A percentile compares a stretch with the other conserved stretches of the same genome.
These are phyloP conservation scores for Coelastrella sp. DNA, from an alignment of 139 green algal species.

Conservation along the genomic window DNA sequence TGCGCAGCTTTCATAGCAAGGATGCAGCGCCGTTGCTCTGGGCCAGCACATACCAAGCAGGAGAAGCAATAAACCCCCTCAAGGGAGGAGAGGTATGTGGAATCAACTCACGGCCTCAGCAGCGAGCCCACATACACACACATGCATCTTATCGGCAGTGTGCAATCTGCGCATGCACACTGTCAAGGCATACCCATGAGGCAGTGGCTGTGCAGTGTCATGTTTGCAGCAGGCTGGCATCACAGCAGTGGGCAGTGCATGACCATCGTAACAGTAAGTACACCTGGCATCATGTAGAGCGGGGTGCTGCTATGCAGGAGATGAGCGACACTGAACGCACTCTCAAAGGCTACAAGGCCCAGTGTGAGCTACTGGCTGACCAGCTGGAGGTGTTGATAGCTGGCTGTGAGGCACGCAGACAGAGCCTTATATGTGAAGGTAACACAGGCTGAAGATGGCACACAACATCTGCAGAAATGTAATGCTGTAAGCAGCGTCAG, in stretches of 20 bases:
- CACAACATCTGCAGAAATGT: too few relatives aligned
- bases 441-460: constrained; percentile 22
- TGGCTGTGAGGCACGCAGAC: constrained; percentile 59
- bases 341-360: constrained; percentile 87
- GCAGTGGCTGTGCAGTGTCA: background rate
- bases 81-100: constrained; percentile 14
- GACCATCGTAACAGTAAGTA: too few relatives aligned
- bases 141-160: too few relatives aligned
- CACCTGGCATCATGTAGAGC: too few relatives aligned
- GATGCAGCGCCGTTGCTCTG: constrained; percentile 84
- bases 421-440: constrained; percentile 82
- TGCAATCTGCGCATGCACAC: too few relatives aligned
- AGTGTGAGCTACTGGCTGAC: constrained; percentile 85
- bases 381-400: constrained; percentile 81
- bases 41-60: constrained; percentile 92
- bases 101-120: background rate
- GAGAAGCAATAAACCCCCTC: constrained; percentile 40
- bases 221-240: too few relatives aligned
- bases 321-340: constrained; percentile 14
- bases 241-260: too few relatives aligned
- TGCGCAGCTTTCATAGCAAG: constrained; percentile 69
- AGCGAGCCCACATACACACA: too few relatives aligned
- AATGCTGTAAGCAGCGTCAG: too few relatives aligned
- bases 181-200: too few relatives aligned
- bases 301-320: background rate